Evolutionary conservation across 169 alveolate species (phyloP), one percentile per base, ranked within the genome.

Genomic region (Babesia bovis): DNA sequence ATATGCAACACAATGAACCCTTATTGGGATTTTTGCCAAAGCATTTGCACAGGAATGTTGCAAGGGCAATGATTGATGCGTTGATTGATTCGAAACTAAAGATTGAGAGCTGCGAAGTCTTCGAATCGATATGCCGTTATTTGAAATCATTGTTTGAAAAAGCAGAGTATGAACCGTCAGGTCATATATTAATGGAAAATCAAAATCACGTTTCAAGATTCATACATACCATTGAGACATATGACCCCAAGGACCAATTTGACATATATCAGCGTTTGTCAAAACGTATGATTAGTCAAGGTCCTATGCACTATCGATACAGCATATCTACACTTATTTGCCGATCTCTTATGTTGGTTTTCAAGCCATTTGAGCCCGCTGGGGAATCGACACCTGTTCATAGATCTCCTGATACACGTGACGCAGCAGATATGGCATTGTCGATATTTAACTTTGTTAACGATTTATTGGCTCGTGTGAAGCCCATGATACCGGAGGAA

Each of bases 31-130:
- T 68, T 41, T 23, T 78, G 30, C 60, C 60, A 4, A 15, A 35
- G 44, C 68, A 58, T 36, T 28, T 33, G 53, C 66, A 68, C 25
- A 26, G 55, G 42, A 17, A 51, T n/a, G 26, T 76, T 32, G 45
- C 85, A 10, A 26, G 66, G 9, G 66, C 74, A 38, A 26, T 76
- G 45, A 53, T 76, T 21, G 85, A 76, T 41, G 81, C 57, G 12
- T 19, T 76, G 73, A 66, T 67, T 0, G 51, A 50, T 17, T 51
- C 60, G 25, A 52, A 63, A 25, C 36, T 76, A 19, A 47, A 53
- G 53, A 49, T 76, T 38, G 66, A 56, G 33, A 56, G 66, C 12
- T 28, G 49, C 26, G 66, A 56, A 3, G 30, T 38, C 4, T 76
- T 66, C 36, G 66, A 76, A 32, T 51, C 57, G 23, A n/a, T 40